Percentiles rank a stretch among this genome's conserved stretches.
Evolutionary conservation across 352 stramenopile genomes (phyloP).

Genomic region (Phytopythium ostracodes): DNA sequence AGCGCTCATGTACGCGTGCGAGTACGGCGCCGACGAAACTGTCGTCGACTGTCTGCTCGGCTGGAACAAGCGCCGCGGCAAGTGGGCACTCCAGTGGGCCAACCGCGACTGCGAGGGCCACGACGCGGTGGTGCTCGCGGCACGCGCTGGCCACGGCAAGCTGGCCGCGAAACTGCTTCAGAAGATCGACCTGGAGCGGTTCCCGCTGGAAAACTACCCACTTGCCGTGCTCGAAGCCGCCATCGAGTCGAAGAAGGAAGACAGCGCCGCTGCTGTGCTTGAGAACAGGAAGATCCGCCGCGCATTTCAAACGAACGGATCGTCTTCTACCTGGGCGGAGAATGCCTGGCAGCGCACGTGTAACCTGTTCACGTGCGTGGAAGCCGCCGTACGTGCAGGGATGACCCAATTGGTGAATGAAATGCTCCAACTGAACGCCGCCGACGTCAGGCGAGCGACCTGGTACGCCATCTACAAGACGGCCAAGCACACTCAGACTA

Average conservation of each 20-base stretch:
- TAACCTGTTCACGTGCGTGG: slow-evolving; percentile 6
- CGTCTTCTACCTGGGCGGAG: not conserved
- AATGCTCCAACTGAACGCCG: slow-evolving; percentile 8
- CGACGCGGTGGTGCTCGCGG: slow-evolving; percentile 17
- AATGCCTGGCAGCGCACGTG: slow-evolving; percentile 3
- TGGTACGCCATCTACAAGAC: slow-evolving; percentile 9
- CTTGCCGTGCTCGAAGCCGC: slow-evolving; percentile 7
- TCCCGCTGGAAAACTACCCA: slow-evolving; percentile 9
- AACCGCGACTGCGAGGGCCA: slow-evolving; percentile 18
- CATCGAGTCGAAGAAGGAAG: slow-evolving; percentile 4
- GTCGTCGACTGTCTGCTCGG: slow-evolving; percentile 22
- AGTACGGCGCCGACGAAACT: slow-evolving; percentile 9
- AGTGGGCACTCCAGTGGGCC: slow-evolving; percentile 16
- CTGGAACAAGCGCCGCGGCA: slow-evolving; percentile 7
- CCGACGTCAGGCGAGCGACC: not conserved
- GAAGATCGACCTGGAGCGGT: slow-evolving; percentile 1
- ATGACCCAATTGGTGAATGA: slow-evolving; percentile 4
- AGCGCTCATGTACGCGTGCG: slow-evolving; percentile 22
- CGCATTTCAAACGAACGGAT: not conserved
- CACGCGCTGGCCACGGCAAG: slow-evolving; percentile 16
- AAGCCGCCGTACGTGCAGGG: slow-evolving; percentile 2
- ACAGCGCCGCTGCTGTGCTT: not conserved
- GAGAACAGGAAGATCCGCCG: slow-evolving; percentile 6
- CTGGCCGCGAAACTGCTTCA: slow-evolving; percentile 20
- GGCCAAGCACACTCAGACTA: not conserved